Base-by-base conservation (phyloP, 306 rosid species). In the Vicia faba region DNA sequence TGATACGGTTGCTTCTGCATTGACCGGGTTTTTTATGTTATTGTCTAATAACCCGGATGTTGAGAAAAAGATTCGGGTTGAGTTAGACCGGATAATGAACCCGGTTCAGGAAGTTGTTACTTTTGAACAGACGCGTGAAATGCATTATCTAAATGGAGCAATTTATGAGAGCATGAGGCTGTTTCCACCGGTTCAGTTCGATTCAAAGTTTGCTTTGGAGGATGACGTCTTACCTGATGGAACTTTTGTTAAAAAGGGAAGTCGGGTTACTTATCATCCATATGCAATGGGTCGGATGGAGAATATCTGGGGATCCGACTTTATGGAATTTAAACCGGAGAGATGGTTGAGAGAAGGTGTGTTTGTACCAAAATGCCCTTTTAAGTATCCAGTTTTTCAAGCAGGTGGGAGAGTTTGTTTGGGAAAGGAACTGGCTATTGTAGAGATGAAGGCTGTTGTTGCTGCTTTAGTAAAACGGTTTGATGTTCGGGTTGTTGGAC, bases 221-320 rank as follows among this genome's bases (percentile, higher is more conserved):
- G 92, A 89, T 53, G 98, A 89, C 40, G 76, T 90, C 36, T 68
- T 93, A 9, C 97, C 99, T 0, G 98, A 93, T 11, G 97, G 96
- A 1, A 90, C 86, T 0, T 77, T 83, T 15, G 82, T 93, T 0
- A 44, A 16, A 10, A 80, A 79, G 29, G 97, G 99, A 0, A 86
- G 84, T 0, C 51, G 97, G 29, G 90, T 93, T 1, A 93, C 95
- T 0, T 93, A 88, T 66, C 99, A 93, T 62, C 89, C 91, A 0
- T 93, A 88, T 15, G 99, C 97, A 0, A 90, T 93, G 99, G 97
- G 97, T 15, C 82, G 99, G 64, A 83, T 88, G 95, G 96, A 83
- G 63, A 60, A 36, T 9, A 13, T 89, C 9, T 93, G 99, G 99
- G 99, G 97, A 12, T 53, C 87, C 11, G 89, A 93, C 66, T 86